Conservation (phyloP, 2,329 filamentous ascomycete species). For the Chaetomiaceae sp. region DNA sequence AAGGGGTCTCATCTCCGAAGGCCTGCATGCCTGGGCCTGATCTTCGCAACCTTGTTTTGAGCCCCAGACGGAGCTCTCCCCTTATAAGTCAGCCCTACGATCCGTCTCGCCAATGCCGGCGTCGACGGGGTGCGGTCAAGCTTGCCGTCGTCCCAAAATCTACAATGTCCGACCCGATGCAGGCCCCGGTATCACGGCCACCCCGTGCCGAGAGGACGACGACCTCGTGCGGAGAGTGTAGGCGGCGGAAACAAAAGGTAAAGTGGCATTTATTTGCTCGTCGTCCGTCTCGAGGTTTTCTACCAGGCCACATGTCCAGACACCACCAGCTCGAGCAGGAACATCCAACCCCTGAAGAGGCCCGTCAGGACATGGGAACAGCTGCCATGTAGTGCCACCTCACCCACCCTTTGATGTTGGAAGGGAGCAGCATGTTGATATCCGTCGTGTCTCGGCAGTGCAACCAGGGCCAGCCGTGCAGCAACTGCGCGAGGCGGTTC, state of each 20-base stretch:
- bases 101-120: slow-evolving; percentile 12
- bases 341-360: neutral
- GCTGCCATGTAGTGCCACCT: neutral
- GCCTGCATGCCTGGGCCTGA: slow-evolving; percentile 23
- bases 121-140: slow-evolving; percentile 1
- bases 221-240: slow-evolving; percentile 48
- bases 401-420: neutral
- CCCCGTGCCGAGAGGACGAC: slow-evolving; percentile 34
- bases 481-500: slow-evolving; percentile 49
- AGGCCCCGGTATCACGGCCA: slow-evolving; percentile 25
- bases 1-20: slow-evolving; percentile 25
- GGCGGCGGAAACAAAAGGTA: slow-evolving; percentile 50
- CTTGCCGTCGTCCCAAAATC: slow-evolving; percentile 9
- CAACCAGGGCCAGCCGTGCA: slow-evolving; percentile 51
- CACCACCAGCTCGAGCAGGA: no score
- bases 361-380: neutral
- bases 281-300: neutral
- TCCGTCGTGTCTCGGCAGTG: slow-evolving; percentile 36
- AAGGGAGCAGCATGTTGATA: slow-evolving; percentile 3
- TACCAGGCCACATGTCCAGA: neutral
- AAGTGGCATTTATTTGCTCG: slow-evolving; percentile 7
- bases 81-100: slow-evolving; percentile 30
- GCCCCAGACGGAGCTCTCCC: slow-evolving; percentile 10
- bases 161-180: slow-evolving; percentile 36
- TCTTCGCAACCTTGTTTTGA: slow-evolving; percentile 12